These are phyloP conservation scores for Apiospora kogelbergensis DNA, from an alignment of 2,329 filamentous ascomycete species.

Conservation along the genomic window DNA sequence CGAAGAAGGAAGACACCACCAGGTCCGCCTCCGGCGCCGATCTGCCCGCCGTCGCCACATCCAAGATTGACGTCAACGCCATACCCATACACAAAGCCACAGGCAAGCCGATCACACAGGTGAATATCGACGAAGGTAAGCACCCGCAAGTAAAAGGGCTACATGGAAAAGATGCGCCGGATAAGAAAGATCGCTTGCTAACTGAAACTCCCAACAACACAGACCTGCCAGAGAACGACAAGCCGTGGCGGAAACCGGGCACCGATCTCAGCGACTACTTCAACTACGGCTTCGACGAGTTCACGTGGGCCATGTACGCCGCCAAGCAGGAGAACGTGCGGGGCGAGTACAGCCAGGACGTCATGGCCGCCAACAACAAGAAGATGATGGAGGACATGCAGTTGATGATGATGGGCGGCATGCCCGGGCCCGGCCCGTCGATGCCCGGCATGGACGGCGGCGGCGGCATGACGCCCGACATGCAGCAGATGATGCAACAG, in stretches of 20 bases:
- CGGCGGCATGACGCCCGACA: conserved; percentile 57
- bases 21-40: conserved; percentile 28
- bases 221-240: conserved; percentile 77
- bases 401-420: conserved; percentile 64
- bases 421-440: conserved; percentile 36
- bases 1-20: conserved; percentile 46
- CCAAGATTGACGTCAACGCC: conserved; percentile 80
- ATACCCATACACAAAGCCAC: conserved; percentile 76
- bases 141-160: neutral
- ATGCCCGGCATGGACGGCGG: conserved; percentile 54
- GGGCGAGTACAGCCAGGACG: conserved; percentile 70
- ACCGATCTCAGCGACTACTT: conserved; percentile 97
- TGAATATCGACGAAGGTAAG: conserved; percentile 69
- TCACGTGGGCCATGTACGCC: conserved; percentile 94
- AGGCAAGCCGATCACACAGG: conserved; percentile 77
- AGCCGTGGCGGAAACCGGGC: conserved; percentile 92
- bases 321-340: conserved; percentile 81
- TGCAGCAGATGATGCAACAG: conserved; percentile 70
- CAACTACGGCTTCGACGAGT: conserved; percentile 99
- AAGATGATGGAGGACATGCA: conserved; percentile 76
- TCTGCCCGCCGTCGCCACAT: conserved; percentile 67
- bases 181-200: neutral
- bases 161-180: neutral
- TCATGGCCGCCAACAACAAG: conserved; percentile 65
- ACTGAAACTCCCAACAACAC: neutral